phyloP scores from a whole-genome alignment of 768 basidiomycete genomes.

The Pleurotus cornucopiae region DNA sequence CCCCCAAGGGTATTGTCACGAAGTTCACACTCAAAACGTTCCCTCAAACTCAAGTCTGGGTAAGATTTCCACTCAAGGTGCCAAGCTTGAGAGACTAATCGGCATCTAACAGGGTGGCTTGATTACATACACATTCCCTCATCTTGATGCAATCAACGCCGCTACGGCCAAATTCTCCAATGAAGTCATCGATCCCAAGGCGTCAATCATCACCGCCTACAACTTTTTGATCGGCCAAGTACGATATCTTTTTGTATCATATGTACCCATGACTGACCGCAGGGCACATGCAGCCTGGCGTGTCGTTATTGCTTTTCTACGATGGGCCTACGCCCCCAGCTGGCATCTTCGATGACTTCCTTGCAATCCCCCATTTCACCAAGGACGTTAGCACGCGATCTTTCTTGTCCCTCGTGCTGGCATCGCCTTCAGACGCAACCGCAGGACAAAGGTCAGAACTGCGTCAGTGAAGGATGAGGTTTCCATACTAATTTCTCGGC shows the following conservation, averaged over 20 bases:
- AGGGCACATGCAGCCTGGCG: constrained; percentile 13
- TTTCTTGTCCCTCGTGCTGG: constrained; percentile 35
- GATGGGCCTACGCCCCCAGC: constrained; percentile 45
- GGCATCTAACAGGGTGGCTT: constrained; percentile 41
- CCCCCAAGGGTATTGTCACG: constrained; percentile 51
- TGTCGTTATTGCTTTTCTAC: constrained; percentile 48
- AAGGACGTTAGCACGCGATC: constrained; percentile 35
- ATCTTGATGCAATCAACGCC: constrained; percentile 20
- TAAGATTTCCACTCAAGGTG: constrained; percentile 20
- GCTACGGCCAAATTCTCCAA: constrained; percentile 38
- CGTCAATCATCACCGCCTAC: constrained; percentile 43
- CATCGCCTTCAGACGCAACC: constrained; percentile 31
- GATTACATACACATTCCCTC: constrained; percentile 24
- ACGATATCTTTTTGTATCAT: not conserved
- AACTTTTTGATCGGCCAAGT: constrained; percentile 26
- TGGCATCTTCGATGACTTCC: constrained; percentile 49
- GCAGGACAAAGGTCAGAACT: constrained; percentile 17
- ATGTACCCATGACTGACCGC: no score
- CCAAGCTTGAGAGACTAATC: not conserved
- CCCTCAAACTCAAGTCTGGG: constrained; percentile 59
- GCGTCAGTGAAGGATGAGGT: not conserved
- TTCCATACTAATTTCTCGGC: constrained; percentile 11
- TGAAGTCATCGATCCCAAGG: constrained; percentile 46
- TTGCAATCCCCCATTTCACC: constrained; percentile 35
- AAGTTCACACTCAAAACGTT: constrained; percentile 48